These are phyloP conservation scores for Suillus subalutaceus DNA, from an alignment of 768 basidiomycete genomes.

Conservation along the genomic window DNA sequence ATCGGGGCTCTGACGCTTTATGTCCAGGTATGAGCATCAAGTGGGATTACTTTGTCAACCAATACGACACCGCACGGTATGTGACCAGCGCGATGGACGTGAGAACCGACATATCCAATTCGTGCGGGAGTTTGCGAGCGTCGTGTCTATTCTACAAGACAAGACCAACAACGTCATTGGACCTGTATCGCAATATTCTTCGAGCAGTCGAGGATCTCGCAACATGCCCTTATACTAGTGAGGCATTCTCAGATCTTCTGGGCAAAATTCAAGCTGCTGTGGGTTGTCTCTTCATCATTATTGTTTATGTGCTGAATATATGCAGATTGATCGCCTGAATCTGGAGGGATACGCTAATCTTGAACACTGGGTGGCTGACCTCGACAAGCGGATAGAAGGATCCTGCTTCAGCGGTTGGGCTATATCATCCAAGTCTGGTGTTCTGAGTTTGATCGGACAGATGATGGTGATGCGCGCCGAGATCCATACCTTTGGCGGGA, in stretches of 20 bases:
- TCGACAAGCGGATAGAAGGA: slow-evolving; percentile 83
- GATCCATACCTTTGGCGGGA: slow-evolving; percentile 56
- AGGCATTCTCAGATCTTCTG: slow-evolving; percentile 81
- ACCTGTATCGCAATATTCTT: slow-evolving; percentile 84
- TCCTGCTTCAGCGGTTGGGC: slow-evolving; percentile 72
- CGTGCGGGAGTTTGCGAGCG: slow-evolving; percentile 92
- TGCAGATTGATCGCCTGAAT: slow-evolving; percentile 91
- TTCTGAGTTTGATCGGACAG: slow-evolving; percentile 76
- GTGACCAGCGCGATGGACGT: slow-evolving; percentile 69
- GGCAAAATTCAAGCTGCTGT: slow-evolving; percentile 84
- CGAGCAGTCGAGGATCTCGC: slow-evolving; percentile 85
- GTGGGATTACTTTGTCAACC: slow-evolving; percentile 97
- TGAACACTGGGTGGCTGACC: slow-evolving; percentile 87
- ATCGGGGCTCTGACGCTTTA: neutral
- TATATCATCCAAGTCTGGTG: slow-evolving; percentile 89
- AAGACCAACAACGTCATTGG: slow-evolving; percentile 94
- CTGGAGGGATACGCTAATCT: slow-evolving; percentile 95
- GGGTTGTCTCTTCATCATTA: slow-evolving; percentile 27
- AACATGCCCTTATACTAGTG: slow-evolving; percentile 82
- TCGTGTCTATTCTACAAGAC: slow-evolving; percentile 93
- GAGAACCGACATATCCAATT: slow-evolving; percentile 93
- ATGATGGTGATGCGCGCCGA: slow-evolving; percentile 66
- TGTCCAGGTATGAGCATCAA: slow-evolving; percentile 85
- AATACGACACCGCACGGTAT: slow-evolving; percentile 84
- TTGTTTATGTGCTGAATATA: neutral